These are phyloP conservation scores for Corylus americana DNA, from an alignment of 306 rosid species.

Conservation along the genomic window DNA sequence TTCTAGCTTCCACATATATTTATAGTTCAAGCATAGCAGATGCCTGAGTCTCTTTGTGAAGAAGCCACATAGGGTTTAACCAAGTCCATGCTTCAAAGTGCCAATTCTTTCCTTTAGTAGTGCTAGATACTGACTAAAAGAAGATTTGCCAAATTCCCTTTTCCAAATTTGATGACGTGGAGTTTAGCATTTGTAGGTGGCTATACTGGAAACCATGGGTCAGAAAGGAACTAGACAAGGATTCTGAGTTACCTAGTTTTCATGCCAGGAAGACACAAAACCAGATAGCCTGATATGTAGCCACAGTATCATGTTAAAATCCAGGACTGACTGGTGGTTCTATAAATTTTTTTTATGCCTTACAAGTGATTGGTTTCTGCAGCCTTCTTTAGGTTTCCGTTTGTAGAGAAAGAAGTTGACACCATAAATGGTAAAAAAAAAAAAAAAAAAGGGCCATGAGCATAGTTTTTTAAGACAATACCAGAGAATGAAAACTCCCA, in stretches of 20 bases:
- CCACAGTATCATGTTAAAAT: not conserved
- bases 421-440: not conserved
- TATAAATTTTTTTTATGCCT: not conserved
- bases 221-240: not conserved
- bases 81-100: not conserved
- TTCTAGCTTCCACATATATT: not conserved
- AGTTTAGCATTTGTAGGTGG: not conserved
- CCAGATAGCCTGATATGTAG: not conserved
- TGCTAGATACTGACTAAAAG: not conserved
- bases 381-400: not conserved
- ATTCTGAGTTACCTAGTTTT: not conserved
- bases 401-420: not conserved
- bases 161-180: not conserved
- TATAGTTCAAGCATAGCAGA: not conserved
- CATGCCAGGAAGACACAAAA: not conserved
- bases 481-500: not conserved
- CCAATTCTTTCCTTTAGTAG: not conserved
- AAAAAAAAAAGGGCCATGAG: not conserved
- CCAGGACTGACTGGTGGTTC: not conserved
- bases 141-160: not conserved
- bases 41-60: not conserved
- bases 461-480: not conserved
- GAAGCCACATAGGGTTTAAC: not conserved
- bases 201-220: not conserved
- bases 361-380: not conserved